Base-by-base conservation (phyloP, 257 asterid genomes). In the Catharanthus roseus region DNA sequence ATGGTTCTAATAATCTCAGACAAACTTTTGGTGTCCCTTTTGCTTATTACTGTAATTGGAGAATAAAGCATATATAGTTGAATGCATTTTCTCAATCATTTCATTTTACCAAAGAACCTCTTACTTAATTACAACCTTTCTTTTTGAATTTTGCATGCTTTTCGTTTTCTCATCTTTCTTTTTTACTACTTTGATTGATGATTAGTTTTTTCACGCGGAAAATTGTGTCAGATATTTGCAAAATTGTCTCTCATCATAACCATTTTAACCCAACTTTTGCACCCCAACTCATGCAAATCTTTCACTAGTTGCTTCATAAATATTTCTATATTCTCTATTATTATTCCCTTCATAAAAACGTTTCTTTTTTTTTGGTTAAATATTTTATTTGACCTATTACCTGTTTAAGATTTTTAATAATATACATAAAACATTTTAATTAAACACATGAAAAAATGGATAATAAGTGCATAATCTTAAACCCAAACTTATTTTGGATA, bases 21-120 rank as follows among this genome's bases (percentile, higher is more conserved):
- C 86, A 82, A 75, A 77, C 85, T 75, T 79, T 70, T 64, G 67
- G 68, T 38, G 33, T 33, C 63, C 29, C 57, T 34, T 71, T 71
- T 62, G n/a, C 33, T 63, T 47, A 33, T 47, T 49, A 62, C 47
- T 62, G 29, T 18, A 56, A 72, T 47, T 12, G 73, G 51, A 72
- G 58, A 50, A 6, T 41, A 61, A 72, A 64, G 53, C 47, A 65
- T n/a, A n/a, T n/a, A n/a, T n/a, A 16, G 65, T 76, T 67, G 62
- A 73, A 67, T 23, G 62, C 77, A 66, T 72, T n/a, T n/a, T 47
- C 69, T 70, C 72, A 78, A 80, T 78, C 84, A 74, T 82, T 69
- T 75, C 73, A 24, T 73, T 72, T 78, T 44, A 6, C 60, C 61
- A 44, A 60, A 57, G 58, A 57, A 60, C 33, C 65, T 73, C 53